Base-by-base conservation (phyloP, 345 rosid genomes). In the Eucalyptus sp. region DNA sequence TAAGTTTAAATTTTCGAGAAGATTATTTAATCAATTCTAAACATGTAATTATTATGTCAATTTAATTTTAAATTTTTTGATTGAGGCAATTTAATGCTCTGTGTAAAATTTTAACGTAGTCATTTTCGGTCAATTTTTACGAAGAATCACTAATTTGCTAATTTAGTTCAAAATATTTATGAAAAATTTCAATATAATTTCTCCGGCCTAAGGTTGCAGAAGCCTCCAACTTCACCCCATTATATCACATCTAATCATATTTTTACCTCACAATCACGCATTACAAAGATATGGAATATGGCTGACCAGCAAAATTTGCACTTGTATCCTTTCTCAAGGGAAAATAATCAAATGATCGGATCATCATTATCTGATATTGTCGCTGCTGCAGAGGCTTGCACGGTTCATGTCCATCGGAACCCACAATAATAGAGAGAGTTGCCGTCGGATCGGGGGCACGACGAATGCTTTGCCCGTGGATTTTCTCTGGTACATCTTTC, bases 31-130 rank as follows among this genome's bases (percentile, higher is more conserved):
- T 29, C 37, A 29, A 3, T 62, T 25, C 7, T 62, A 29, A 0
- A 62, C 2, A 8, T 62, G 15, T 29, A 7, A 0, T 29, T 1
- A 7, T 5, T 1, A 64, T n/a, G 5, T 2, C 5, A 62, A 62
- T 29, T 62, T 29, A 29, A 2, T 62, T 13, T 1, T 14, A 13
- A 7, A 13, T 3, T 29, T 64, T 66, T 66, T n/a, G 2, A 12
- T 24, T 10, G 13, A 12, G 4, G 11, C 16, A 29, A 13, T 62
- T 27, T 62, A 62, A 7, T 27, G 13, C 8, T 62, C 7, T 6
- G 1, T 15, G 7, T 2, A 51, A 62, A 62, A 60, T 27, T 27
- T 11, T 4, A 27, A 27, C 1, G 4, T 62, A 62, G 8, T 29
- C 33, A 49, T 24, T 24, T 58, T 25, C 1, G 13, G 7, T 10